Evolutionary conservation across 2,329 filamentous ascomycete genomes (phyloP).

Genomic region (Fusarium pseudocircinatum): DNA sequence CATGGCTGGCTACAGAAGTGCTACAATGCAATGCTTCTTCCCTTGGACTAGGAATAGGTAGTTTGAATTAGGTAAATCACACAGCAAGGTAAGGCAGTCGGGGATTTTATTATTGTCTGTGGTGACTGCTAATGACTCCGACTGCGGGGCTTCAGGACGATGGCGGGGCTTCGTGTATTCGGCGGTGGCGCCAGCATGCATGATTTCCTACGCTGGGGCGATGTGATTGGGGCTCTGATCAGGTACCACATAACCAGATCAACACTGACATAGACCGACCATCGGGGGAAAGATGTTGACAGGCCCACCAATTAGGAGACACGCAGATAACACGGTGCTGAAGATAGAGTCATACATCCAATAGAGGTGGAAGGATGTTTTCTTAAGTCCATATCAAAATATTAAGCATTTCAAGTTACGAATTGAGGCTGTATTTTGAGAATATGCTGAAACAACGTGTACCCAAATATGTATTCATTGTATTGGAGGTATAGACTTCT

Average conservation of each 20-base stretch:
- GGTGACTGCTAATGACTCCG: conserved; percentile 40
- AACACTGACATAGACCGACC: conserved; percentile 16
- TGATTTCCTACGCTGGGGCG: neutral
- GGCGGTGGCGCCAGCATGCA: conserved; percentile 19
- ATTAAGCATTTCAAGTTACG: neutral
- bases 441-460: neutral
- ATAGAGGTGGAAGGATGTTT: neutral
- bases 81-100: conserved; percentile 14
- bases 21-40: conserved; percentile 6
- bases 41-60: neutral
- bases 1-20: conserved; percentile 48
- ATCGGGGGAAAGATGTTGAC: conserved; percentile 8
- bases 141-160: conserved; percentile 41
- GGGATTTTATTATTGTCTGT: conserved; percentile 38
- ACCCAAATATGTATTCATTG: neutral
- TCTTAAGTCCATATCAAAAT: neutral
- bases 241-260: conserved; percentile 26
- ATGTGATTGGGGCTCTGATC: conserved; percentile 25
- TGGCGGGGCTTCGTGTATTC: conserved; percentile 35
- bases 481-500: neutral
- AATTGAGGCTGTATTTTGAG: neutral
- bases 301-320: conserved; percentile 34
- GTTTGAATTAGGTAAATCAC: conserved; percentile 21
- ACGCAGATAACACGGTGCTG: conserved; percentile 33
- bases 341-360: neutral